Conservation (phyloP, 2,329 filamentous ascomycete genomes). For the Eutypa lata region DNA sequence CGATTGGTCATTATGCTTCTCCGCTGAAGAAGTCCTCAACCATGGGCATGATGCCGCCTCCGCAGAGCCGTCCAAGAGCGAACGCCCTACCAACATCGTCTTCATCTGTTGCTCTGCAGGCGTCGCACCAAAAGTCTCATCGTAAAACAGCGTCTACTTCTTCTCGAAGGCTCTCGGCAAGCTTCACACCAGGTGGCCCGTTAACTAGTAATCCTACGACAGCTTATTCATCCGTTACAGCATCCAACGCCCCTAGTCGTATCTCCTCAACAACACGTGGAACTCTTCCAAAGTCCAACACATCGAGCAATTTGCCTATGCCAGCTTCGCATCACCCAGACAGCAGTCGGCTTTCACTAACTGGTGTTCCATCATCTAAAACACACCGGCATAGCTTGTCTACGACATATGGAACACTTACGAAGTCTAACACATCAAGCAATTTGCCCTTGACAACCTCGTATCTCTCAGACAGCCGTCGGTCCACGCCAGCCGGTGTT, state of each 20-base stretch:
- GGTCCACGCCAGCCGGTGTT: constrained; percentile 4
- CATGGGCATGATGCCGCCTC: background rate
- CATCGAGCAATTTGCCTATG: constrained; percentile 16
- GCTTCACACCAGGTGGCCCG: constrained; percentile 16
- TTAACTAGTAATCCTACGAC: constrained; percentile 17
- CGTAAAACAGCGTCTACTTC: constrained; percentile 9
- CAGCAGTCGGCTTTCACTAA: constrained; percentile 2
- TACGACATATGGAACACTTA: constrained; percentile 2
- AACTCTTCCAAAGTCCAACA: constrained; percentile 12
- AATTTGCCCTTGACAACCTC: constrained; percentile 13
- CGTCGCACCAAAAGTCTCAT: constrained; percentile 6
- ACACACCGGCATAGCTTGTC: background rate
- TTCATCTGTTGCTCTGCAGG: constrained; percentile 6
- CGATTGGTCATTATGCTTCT: background rate
- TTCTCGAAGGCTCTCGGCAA: constrained; percentile 21
- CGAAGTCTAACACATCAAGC: constrained; percentile 14
- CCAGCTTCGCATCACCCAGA: constrained; percentile 3
- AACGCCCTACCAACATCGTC: background rate
- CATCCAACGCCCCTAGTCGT: constrained; percentile 9
- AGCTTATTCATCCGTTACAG: constrained; percentile 17
- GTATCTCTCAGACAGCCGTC: constrained; percentile 2
- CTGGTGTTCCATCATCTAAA: constrained; percentile 6
- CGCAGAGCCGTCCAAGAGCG: background rate
- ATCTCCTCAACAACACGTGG: background rate
- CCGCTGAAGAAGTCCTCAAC: background rate